Evolutionary conservation across 495 filamentous ascomycete genomes (phyloP).

Genomic region (Pseudoneurospora amorphoporcata): DNA sequence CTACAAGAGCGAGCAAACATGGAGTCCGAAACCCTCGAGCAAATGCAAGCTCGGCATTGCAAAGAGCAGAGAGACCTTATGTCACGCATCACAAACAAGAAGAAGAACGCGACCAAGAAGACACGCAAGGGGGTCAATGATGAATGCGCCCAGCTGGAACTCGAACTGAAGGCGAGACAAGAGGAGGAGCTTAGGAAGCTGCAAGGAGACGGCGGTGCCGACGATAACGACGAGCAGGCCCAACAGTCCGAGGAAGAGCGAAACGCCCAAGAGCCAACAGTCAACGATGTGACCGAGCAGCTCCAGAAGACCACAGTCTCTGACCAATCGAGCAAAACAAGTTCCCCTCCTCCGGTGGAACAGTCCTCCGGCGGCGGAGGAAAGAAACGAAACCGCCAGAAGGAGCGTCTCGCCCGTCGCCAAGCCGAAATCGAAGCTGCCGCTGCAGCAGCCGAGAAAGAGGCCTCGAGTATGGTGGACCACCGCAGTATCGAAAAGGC

Average conservation of each 20-base stretch:
- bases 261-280: background rate
- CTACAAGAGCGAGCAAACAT: slow-evolving; percentile 1
- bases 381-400: slow-evolving; percentile 83
- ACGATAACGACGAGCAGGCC: background rate
- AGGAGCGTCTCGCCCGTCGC: slow-evolving; percentile 78
- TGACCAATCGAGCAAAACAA: background rate
- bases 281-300: slow-evolving; percentile 7
- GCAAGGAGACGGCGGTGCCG: slow-evolving; percentile 21
- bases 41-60: slow-evolving; percentile 66
- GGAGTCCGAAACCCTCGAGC: slow-evolving; percentile 50
- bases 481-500: slow-evolving; percentile 60
- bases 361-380: slow-evolving; percentile 7
- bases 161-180: slow-evolving; percentile 56
- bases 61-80: slow-evolving; percentile 86
- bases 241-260: background rate
- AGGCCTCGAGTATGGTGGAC: slow-evolving; percentile 66
- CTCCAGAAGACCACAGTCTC: slow-evolving; percentile 14
- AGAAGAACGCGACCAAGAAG: slow-evolving; percentile 92
- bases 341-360: background rate
- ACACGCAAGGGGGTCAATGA: slow-evolving; percentile 81
- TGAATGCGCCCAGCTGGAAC: slow-evolving; percentile 67
- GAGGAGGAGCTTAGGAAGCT: slow-evolving; percentile 53
- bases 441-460: slow-evolving; percentile 54
- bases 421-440: slow-evolving; percentile 72
- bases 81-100: slow-evolving; percentile 78